Percentiles rank a stretch among this genome's conserved stretches.
These are phyloP conservation scores for Podosphaera fusca DNA, from an alignment of 2,329 filamentous ascomycete genomes.

Conservation along the genomic window DNA sequence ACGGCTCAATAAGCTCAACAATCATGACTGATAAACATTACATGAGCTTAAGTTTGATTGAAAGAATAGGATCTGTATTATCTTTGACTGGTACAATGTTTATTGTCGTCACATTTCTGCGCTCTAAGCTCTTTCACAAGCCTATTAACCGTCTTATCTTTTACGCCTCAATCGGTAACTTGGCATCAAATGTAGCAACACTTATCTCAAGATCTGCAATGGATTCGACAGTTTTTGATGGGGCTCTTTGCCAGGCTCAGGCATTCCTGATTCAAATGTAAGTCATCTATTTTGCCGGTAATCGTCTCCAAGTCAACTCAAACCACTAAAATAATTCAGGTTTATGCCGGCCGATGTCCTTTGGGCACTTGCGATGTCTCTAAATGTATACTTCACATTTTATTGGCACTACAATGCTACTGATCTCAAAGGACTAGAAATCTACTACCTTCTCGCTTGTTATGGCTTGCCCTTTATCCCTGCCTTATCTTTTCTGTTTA, in stretches of 20 bases:
- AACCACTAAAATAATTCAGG: conserved; percentile 21
- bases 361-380: conserved; percentile 63
- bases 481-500: conserved; percentile 42
- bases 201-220: conserved; percentile 4
- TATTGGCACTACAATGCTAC: conserved; percentile 47
- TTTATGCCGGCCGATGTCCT: conserved; percentile 56
- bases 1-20: not conserved
- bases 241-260: conserved; percentile 39
- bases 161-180: conserved; percentile 2
- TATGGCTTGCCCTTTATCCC: conserved; percentile 54
- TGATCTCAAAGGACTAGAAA: conserved; percentile 42
- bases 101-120: conserved; percentile 1
- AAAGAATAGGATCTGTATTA: conserved; percentile 1
- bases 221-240: not conserved
- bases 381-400: conserved; percentile 66
- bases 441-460: conserved; percentile 43
- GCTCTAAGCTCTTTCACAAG: not conserved
- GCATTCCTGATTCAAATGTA: conserved; percentile 66
- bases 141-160: conserved; percentile 2
- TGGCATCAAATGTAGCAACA: conserved; percentile 2
- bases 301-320: not conserved
- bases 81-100: conserved; percentile 1
- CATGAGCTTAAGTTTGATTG: not conserved
- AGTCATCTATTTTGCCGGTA: conserved; percentile 13
- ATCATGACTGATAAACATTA: not conserved